Evolutionary conservation across 2,329 filamentous ascomycete genomes (phyloP), one percentile per base, ranked within the genome.

Genomic region (Sarocladium brachiariae): DNA sequence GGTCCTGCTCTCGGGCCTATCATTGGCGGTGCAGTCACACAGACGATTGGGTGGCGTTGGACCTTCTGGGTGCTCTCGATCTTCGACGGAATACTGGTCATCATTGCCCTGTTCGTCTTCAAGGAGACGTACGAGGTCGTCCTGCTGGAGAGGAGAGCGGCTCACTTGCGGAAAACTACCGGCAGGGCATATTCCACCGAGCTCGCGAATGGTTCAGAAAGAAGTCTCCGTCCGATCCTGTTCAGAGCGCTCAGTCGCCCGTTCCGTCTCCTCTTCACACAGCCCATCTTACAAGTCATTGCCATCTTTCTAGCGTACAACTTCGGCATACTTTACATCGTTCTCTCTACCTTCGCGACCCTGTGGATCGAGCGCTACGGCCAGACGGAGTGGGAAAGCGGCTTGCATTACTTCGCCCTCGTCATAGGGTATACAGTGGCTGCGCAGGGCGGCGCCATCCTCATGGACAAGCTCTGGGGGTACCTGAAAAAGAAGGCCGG

Each of bases 1-100:
- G 84, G 83, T 0, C 84, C 83, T 0, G 83, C 83, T 0, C 67
- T 86, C 1, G 84, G 85, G 0, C 84, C 84, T 1, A 81, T 88
- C 7, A 74, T 81, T 0, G 84, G 84, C 18, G 84, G 83, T 0
- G 80, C 83, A 57, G 81, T 87, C 19, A 71, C 81, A 0, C 67
- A 87, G 57, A 70, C 76, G 54, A 76, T 78, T 2, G 75, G 74
- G 4, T 88, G 84, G 85, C 74, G 79, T 25, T 89, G 84, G 84
- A 76, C 81, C 2, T 89, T 88, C 66, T 87, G 77, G 67, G 71
- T 81, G 1, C 80, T 81, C 2, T 78, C 78, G 2, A 83, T 86
- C 41, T 60, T 65, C 49, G 77, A 80, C 49, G 77, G 70, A 0
- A 51, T 77, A 3, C 74, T 86, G 27, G 76, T 83, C 53, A 33